phyloP scores from a whole-genome alignment of 495 filamentous ascomycete species.

The Trypethelium eluteriae region DNA sequence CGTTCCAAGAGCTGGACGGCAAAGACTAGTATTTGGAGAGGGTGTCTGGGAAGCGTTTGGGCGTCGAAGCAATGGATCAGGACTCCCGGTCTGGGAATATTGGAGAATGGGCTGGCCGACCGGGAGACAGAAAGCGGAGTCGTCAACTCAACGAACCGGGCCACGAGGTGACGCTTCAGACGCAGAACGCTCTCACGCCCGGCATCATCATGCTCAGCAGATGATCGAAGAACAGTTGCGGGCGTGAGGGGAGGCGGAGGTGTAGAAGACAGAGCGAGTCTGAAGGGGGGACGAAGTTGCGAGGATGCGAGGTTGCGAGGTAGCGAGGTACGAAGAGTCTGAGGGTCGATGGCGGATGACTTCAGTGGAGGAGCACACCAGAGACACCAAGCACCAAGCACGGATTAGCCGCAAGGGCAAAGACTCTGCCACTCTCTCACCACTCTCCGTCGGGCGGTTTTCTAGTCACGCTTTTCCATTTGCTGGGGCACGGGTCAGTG shows the following conservation, averaged over 20 bases:
- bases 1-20: background rate
- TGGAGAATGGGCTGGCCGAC: constrained; percentile 1
- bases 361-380: constrained; percentile 7
- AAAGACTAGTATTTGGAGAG: background rate
- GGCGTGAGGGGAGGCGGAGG: background rate
- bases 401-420: constrained; percentile 4
- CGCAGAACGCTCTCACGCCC: background rate
- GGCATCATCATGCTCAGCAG: constrained; percentile 2
- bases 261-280: background rate
- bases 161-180: background rate
- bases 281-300: background rate
- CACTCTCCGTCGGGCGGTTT: constrained; percentile 1
- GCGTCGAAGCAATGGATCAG: background rate
- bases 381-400: background rate
- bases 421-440: background rate
- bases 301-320: background rate
- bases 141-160: background rate
- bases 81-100: background rate
- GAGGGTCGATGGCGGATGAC: constrained; percentile 1
- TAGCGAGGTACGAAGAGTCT: no score
- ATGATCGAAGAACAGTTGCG: background rate
- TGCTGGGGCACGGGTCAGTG: background rate
- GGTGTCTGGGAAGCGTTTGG: background rate
- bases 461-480: background rate
- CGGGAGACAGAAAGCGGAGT: background rate